Percentiles rank a stretch among this genome's conserved stretches.
Evolutionary conservation across 192 early-diverging fungal genomes (phyloP).

Genomic region (Coemansia sp.): DNA sequence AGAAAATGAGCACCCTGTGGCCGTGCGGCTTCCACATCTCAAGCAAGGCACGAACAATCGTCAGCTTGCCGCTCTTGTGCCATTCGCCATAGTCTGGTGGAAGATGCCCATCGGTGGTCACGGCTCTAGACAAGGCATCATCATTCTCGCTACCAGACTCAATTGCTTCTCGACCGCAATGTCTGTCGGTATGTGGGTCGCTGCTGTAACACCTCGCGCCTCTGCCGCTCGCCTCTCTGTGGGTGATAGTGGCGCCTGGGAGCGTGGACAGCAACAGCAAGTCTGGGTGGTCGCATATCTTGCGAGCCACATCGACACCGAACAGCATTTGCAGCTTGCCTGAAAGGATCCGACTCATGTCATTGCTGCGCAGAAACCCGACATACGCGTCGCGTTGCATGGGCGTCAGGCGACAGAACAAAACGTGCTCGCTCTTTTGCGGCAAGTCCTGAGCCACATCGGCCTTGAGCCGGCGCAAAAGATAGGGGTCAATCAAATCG

Average conservation of each 20-base stretch:
- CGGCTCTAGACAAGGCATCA: not conserved
- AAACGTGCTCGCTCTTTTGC: conserved; percentile 85
- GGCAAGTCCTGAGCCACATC: conserved; percentile 91
- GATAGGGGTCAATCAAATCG: conserved; percentile 89
- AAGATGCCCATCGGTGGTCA: not conserved
- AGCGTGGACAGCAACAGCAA: conserved; percentile 42
- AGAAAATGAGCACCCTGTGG: conserved; percentile 88
- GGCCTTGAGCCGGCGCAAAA: conserved; percentile 85
- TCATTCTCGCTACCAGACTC: conserved; percentile 10
- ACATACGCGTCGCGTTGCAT: conserved; percentile 72
- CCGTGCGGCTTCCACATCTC: conserved; percentile 81
- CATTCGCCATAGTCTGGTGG: conserved; percentile 45
- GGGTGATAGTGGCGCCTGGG: conserved; percentile 15
- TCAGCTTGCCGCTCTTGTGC: conserved; percentile 77
- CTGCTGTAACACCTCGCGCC: not conserved
- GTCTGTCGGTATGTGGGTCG: not conserved
- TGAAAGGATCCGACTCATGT: conserved; percentile 72
- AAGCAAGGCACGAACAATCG: conserved; percentile 80
- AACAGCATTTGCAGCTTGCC: conserved; percentile 79
- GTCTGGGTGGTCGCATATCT: conserved; percentile 98
- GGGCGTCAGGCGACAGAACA: conserved; percentile 85
- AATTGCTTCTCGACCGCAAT: not conserved
- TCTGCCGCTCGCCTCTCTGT: conserved; percentile 18
- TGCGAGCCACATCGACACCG: conserved; percentile 89
- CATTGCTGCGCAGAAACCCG: conserved; percentile 66